Evolutionary conservation across 1,139 yeast species (phyloP).

Genomic region (Hanseniaspora gamundiae): DNA sequence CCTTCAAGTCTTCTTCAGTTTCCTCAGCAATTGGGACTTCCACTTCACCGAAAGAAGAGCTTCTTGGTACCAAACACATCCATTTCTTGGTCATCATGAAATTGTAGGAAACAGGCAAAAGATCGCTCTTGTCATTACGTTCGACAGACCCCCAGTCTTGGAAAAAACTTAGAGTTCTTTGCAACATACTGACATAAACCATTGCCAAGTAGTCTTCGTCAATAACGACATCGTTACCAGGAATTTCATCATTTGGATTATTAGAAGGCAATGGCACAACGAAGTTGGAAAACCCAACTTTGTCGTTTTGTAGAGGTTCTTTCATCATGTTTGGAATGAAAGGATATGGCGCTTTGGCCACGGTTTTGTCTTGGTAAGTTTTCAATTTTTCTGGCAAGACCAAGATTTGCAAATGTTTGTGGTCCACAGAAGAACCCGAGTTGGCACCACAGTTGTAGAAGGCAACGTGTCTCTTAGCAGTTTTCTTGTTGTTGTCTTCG

Average conservation of each 20-base stretch:
- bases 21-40: conserved; percentile 27
- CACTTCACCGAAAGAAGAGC: conserved; percentile 4
- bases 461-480: conserved; percentile 43
- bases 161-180: conserved; percentile 54
- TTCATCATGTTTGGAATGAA: conserved; percentile 40
- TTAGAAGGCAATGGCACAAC: conserved; percentile 51
- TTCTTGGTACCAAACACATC: conserved; percentile 78
- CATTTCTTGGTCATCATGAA: conserved; percentile 69
- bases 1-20: conserved; percentile 15
- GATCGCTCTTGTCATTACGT: conserved; percentile 15
- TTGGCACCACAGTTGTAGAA: conserved; percentile 81
- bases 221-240: conserved; percentile 29
- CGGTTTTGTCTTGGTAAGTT: conserved; percentile 49
- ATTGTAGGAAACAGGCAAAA: conserved; percentile 50
- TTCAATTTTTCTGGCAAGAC: conserved; percentile 47
- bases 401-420: conserved; percentile 82
- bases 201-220: conserved; percentile 41
- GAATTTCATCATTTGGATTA: conserved; percentile 31
- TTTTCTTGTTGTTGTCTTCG: conserved; percentile 16
- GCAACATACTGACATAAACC: conserved; percentile 58
- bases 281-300: conserved; percentile 73
- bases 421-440: conserved; percentile 90
- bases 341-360: conserved; percentile 31
- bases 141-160: conserved; percentile 36
- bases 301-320: conserved; percentile 50